These are phyloP conservation scores for Liriodendron chinense DNA, from an alignment of 164 flowering plant genomes.

Conservation along the genomic window DNA sequence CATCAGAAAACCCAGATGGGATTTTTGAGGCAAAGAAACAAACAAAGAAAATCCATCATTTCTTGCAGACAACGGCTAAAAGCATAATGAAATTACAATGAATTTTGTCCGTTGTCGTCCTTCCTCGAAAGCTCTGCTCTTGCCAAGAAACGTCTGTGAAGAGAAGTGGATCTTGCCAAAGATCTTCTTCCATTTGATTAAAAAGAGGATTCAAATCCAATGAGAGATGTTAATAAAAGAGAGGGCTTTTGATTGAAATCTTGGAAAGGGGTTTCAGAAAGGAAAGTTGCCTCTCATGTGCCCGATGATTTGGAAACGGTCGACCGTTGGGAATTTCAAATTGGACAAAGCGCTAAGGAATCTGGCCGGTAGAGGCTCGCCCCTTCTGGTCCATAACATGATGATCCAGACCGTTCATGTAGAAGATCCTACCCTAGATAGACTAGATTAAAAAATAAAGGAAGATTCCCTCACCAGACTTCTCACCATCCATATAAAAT, in stretches of 20 bases:
- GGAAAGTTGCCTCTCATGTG: slow-evolving; percentile 16
- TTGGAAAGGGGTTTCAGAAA: slow-evolving; percentile 4
- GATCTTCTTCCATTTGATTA: slow-evolving; percentile 34
- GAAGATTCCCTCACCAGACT: not conserved
- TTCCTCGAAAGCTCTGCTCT: slow-evolving; percentile 10
- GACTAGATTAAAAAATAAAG: not conserved
- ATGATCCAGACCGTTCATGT: not conserved
- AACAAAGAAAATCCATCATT: not conserved
- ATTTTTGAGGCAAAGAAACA: not conserved
- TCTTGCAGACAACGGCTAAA: not conserved
- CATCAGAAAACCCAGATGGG: not conserved
- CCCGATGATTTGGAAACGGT: slow-evolving; percentile 30
- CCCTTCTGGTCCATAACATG: not conserved
- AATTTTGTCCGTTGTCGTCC: not conserved
- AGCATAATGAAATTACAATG: slow-evolving; percentile 8
- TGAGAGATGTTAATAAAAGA: not conserved
- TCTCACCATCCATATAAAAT: not conserved
- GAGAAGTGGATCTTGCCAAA: slow-evolving; percentile 71
- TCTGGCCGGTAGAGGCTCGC: not conserved
- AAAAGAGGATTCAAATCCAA: not conserved
- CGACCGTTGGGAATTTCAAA: slow-evolving; percentile 2
- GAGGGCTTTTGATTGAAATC: slow-evolving; percentile 6
- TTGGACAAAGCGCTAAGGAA: not conserved
- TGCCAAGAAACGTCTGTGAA: slow-evolving; percentile 55
- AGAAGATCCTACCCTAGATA: not conserved